Evolutionary conservation across 768 basidiomycete species (phyloP).

Genomic region (Scleroderma bovista): DNA sequence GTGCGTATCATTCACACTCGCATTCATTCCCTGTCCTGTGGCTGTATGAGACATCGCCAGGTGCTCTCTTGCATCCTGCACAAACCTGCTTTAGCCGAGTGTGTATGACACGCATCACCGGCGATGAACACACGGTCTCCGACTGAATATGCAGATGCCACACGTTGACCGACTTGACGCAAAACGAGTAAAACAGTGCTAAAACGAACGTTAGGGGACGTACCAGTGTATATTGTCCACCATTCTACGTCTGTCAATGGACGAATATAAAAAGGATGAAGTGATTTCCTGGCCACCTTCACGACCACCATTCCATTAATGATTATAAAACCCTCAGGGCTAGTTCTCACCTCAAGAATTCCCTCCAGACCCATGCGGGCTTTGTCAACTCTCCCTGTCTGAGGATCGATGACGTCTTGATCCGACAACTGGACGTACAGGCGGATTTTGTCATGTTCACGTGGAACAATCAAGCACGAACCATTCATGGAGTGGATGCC

Average conservation of each 20-base stretch:
- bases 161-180: slow-evolving; percentile 61
- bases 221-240: slow-evolving; percentile 73
- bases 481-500: slow-evolving; percentile 67
- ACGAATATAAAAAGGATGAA: slow-evolving; percentile 51
- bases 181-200: background rate
- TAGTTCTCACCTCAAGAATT: slow-evolving; percentile 43
- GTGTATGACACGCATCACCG: slow-evolving; percentile 71
- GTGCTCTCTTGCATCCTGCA: background rate
- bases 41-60: background rate
- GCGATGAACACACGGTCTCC: slow-evolving; percentile 70
- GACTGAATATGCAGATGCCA: slow-evolving; percentile 57
- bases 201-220: slow-evolving; percentile 13
- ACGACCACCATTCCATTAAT: background rate
- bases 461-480: slow-evolving; percentile 69
- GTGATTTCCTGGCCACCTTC: slow-evolving; percentile 50
- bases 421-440: slow-evolving; percentile 66
- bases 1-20: slow-evolving; percentile 65
- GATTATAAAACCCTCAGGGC: background rate
- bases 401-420: slow-evolving; percentile 38
- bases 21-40: slow-evolving; percentile 76
- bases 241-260: slow-evolving; percentile 51
- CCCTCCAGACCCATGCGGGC: slow-evolving; percentile 43
- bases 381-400: slow-evolving; percentile 50
- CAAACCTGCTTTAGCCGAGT: slow-evolving; percentile 60
- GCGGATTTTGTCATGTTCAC: slow-evolving; percentile 62